Base-by-base conservation (phyloP, 352 stramenopile species). In the Phytophthora colocasiae region DNA sequence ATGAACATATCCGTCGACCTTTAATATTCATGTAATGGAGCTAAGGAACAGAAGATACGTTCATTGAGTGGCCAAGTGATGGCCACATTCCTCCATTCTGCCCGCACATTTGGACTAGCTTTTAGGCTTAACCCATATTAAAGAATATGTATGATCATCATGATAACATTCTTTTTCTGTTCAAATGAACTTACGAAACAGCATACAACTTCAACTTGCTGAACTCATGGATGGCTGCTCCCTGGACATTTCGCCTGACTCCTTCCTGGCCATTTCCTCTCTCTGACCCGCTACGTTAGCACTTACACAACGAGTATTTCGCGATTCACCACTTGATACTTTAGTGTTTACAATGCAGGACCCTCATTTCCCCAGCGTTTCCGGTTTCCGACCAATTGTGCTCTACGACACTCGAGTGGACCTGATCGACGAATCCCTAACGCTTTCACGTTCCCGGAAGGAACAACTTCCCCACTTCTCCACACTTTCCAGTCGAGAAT, bases 401-500 rank as follows among this genome's bases (percentile, higher is more conserved):
- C 64, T 76, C 24, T 72, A 72, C 46, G 68, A 76, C 45, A 71
- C 45, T 2, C 27, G 45, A 26, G 24, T 61, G 26, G 56, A 75
- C 40, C 50, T 60, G 51, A 38, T 56, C 24, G 52, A 72, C 27
- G 63, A 76, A n/a, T 72, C 68, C 6, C 47, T 75, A 38, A 75
- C 67, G 7, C 44, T 75, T 7, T 75, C 67, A 5, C 56, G 41
- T 11, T 75, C 67, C 2, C 49, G 49, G 24, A 72, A 62, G 38
- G 50, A 58, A 10, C 54, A 71, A 10, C 46, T 71, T 24, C 60
- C 61, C 3, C 54, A 67, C 2, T 63, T 75, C 34, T 57, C 55
- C 14, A 58, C 41, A 4, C 39, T 66, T 5, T 77, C 69, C 9
- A 73, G 58, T 43, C 43, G 22, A 12, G 63, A 73, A n/a, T 36